Evolutionary conservation across 441 rosid species (phyloP), one percentile per base, ranked within the genome.

Genomic region (Mallotus japonicus): DNA sequence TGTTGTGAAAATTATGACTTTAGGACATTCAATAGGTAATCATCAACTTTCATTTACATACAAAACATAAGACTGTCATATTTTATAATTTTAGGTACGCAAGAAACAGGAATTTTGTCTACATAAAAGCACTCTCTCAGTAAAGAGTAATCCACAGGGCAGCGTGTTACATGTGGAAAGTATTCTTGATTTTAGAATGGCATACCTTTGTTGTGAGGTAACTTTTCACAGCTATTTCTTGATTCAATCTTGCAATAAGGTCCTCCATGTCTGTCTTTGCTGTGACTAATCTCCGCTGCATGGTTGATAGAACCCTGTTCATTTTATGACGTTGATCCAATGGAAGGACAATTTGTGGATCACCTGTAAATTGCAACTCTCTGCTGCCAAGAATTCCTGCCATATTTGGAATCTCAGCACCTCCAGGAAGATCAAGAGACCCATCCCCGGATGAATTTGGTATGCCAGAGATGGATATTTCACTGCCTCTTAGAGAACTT

Each of bases 191-290:
- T 65, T 74, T 42, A 19, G 49, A n/a, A 75, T 19, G 44, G 73
- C 57, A 53, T 83, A 96, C 99, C 93, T 91, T 96, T 77, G 88
- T 92, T 76, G 86, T 76, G 67, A 96, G 92, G 86, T 92, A 96
- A 68, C 87, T 92, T 78, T 92, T 91, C 77, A 90, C 94, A 0
- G 99, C 90, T 65, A 82, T 82, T 85, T 96, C 99, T 86, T 94
- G 99, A 79, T 92, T 88, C 76, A 96, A 83, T 84, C 99, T 90
- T 57, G 92, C 87, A 53, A 96, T 86, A 57, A 96, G 92, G 86
- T 94, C 99, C 85, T 96, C 99, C 98, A 96, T 91, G 83, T 96
- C 99, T 40, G 96, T 88, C 86, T 91, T 96, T 77, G 96, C 88
- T 67, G 96, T 87, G 73, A 85, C 82, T 76, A 94, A 82, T 77